Conservation (phyloP, 176 grass and related monocot species). For the Cymbopogon citratus region DNA sequence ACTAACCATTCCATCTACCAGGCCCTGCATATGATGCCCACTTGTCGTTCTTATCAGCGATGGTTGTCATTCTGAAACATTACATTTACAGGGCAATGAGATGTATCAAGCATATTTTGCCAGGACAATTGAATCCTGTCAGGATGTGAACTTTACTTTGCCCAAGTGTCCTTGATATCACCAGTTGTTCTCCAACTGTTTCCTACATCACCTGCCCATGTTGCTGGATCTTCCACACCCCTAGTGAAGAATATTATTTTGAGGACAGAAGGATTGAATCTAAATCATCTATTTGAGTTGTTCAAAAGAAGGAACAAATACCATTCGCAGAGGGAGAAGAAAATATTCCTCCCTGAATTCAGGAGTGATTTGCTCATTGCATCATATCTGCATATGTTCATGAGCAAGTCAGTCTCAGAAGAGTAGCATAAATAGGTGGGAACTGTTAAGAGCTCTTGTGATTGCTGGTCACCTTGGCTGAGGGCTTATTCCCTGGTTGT, state of each 20-base stretch:
- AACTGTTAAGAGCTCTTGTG: background rate
- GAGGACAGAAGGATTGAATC: background rate
- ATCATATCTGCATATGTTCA: conserved; percentile 23
- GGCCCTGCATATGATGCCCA: conserved; percentile 52
- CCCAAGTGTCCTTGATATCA: conserved; percentile 59
- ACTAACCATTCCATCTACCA: conserved; percentile 67
- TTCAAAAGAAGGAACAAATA: conserved; percentile 6
- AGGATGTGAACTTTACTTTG: conserved; percentile 18
- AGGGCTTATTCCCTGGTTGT: background rate
- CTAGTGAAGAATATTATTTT: conserved; percentile 11
- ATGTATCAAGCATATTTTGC: background rate
- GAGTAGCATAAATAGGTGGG: background rate
- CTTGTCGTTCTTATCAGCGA: conserved; percentile 38
- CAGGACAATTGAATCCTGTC: background rate
- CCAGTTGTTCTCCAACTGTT: conserved; percentile 74
- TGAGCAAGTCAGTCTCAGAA: background rate
- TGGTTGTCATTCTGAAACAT: conserved; percentile 40
- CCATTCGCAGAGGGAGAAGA: conserved; percentile 55
- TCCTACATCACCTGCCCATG: conserved; percentile 49
- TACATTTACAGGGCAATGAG: background rate
- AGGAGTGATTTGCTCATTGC: conserved; percentile 40
- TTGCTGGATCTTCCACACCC: conserved; percentile 47
- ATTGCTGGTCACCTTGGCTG: background rate
- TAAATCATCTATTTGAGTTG: background rate
- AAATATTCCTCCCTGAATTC: conserved; percentile 41